Conservation (phyloP, 345 rosid species). For the Eucalyptus tenuipes region DNA sequence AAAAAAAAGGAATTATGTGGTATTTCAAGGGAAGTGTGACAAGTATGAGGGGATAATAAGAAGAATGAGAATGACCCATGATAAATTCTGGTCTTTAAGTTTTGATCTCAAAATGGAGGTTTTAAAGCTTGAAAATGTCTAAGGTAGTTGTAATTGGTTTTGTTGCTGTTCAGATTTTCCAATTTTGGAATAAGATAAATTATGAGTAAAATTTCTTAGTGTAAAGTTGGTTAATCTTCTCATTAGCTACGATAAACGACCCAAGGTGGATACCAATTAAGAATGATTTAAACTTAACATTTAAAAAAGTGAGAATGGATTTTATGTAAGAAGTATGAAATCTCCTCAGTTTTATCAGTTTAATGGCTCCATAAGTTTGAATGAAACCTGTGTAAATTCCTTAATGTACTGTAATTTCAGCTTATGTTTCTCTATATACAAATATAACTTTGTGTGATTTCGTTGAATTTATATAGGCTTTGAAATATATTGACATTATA, state of each 20-base stretch:
- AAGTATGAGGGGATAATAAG: not conserved
- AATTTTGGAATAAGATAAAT: not conserved
- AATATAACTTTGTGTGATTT: not conserved
- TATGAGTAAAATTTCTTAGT: not conserved
- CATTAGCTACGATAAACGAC: not conserved
- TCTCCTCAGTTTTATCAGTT: not conserved
- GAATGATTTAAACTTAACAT: not conserved
- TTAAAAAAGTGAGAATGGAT: not conserved
- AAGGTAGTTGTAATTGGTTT: not conserved
- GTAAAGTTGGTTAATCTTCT: not conserved
- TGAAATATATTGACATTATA: not conserved
- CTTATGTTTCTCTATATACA: not conserved
- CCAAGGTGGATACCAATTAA: not conserved
- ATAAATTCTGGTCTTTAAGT: not conserved
- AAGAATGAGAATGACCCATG: not conserved
- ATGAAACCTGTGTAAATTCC: not conserved
- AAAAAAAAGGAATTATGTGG: not conserved
- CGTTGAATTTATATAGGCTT: not conserved
- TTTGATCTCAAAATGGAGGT: not conserved
- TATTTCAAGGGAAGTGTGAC: not conserved
- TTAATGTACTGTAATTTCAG: not conserved
- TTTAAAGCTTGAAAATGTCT: not conserved
- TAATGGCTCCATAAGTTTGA: not conserved
- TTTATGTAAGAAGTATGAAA: not conserved
- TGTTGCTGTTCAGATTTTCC: not conserved